Percentiles rank a stretch among this genome's conserved stretches.
Conservation (phyloP, 176 grass and related monocot species). For the Tuctoria greenei region DNA sequence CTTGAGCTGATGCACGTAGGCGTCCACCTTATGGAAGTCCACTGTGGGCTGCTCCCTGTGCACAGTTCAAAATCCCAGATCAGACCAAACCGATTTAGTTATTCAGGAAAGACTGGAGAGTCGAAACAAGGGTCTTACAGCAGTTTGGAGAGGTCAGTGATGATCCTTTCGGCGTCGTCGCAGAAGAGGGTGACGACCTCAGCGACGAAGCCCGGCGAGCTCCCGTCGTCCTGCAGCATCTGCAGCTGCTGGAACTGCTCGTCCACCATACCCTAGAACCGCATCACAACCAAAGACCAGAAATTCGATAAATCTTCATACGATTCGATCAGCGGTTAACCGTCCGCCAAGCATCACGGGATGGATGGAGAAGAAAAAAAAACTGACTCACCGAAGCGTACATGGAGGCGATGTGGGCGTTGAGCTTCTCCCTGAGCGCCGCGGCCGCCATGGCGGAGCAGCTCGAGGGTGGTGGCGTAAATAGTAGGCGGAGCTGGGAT, state of each 20-base stretch:
- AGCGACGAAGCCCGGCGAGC: conserved; percentile 59
- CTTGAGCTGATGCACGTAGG: conserved; percentile 77
- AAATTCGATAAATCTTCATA: background rate
- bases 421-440: conserved; percentile 59
- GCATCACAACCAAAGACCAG: background rate
- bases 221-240: conserved; percentile 71
- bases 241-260: conserved; percentile 86
- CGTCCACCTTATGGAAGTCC: conserved; percentile 75
- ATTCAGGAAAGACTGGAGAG: background rate
- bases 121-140: conserved; percentile 36
- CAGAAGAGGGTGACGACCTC: conserved; percentile 80
- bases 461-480: background rate
- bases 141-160: conserved; percentile 45
- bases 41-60: conserved; percentile 57
- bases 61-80: background rate
- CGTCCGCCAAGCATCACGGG: background rate
- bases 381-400: conserved; percentile 34
- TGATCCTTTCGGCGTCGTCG: conserved; percentile 66
- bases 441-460: conserved; percentile 48
- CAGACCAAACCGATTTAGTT: background rate
- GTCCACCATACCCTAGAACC: conserved; percentile 62
- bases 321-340: background rate
- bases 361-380: background rate
- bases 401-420: conserved; percentile 52
- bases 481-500: background rate